A percentile compares a stretch with the other conserved stretches of the same genome.
Conservation (phyloP, 805 yeast genomes). For the Kuraishia ogatae region DNA sequence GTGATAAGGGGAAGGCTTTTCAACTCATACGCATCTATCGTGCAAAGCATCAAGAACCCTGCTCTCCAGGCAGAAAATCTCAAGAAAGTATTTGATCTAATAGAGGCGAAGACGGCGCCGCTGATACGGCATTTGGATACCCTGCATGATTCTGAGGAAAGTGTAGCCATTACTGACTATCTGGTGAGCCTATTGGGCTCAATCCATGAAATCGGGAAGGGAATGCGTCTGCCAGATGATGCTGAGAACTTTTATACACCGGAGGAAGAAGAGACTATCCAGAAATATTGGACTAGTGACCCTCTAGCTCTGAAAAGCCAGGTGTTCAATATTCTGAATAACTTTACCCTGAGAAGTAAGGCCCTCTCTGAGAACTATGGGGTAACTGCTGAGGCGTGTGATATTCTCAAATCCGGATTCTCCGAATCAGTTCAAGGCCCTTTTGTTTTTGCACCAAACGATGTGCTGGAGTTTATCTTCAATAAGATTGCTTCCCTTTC, state of each 20-base stretch:
- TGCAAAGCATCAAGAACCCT: slow-evolving; percentile 46
- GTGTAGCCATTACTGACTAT: slow-evolving; percentile 31
- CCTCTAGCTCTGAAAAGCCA: slow-evolving; percentile 33
- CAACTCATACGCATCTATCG: slow-evolving; percentile 53
- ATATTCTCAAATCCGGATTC: slow-evolving; percentile 55
- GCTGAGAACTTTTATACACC: slow-evolving; percentile 28
- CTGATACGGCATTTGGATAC: slow-evolving; percentile 8
- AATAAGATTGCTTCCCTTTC: slow-evolving; percentile 22
- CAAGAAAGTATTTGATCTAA: slow-evolving; percentile 12
- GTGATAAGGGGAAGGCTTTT: slow-evolving; percentile 51
- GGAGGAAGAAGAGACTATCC: slow-evolving; percentile 20
- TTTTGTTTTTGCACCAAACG: slow-evolving; percentile 39
- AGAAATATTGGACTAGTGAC: slow-evolving; percentile 40
- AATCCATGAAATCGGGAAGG: slow-evolving; percentile 63
- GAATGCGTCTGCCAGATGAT: slow-evolving; percentile 53
- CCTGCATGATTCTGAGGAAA: slow-evolving; percentile 8
- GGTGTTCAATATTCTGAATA: slow-evolving; percentile 30
- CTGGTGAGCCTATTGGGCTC: slow-evolving; percentile 51
- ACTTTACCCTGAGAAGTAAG: slow-evolving; percentile 30
- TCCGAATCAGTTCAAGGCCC: slow-evolving; percentile 59
- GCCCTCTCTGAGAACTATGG: slow-evolving; percentile 32
- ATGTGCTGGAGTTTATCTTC: slow-evolving; percentile 30
- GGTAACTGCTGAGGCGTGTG: slow-evolving; percentile 55
- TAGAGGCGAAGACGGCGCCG: slow-evolving; percentile 12
- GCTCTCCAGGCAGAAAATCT: slow-evolving; percentile 26